Base-by-base conservation (phyloP, 805 yeast species). In the Candida andamanensis region DNA sequence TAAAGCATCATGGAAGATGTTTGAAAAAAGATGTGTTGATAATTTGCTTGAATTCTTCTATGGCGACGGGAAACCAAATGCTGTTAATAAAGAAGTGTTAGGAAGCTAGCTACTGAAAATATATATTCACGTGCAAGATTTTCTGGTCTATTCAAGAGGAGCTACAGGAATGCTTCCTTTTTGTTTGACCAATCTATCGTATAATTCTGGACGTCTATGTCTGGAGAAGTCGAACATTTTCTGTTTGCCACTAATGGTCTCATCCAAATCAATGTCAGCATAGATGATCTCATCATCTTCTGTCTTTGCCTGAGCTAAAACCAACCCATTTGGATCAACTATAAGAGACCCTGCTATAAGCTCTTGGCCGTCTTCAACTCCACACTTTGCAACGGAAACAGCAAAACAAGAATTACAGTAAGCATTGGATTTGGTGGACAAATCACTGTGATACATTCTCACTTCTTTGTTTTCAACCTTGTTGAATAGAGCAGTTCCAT, bases 151-250 rank as follows among this genome's bases (percentile, higher is more conserved):
- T 7, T 15, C 16, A 8, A 20, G 6, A 15, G 7, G 11, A 17
- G 10, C 17, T 15, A 33, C 19, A n/a, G 29, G 29, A 29, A 29
- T 22, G 4, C 58, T 20, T 46, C 46, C 32, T 55, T 64, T 33
- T 23, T 28, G 36, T 21, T 33, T 22, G 14, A 33, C 36, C 20
- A 33, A 33, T 22, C 31, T 27, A 3, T 28, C 31, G 26, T 28
- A 33, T 28, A 27, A 33, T 16, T 33, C 30, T 13, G 63, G 62
- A 24, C 64, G 55, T 41, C 66, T 50, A 30, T 60, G 65, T 42
- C 60, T 51, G 3, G 49, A 45, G 37, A 59, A 60, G 35, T 60
- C 60, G 45, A 59, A 60, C 58, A 56, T 56, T 35, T 52, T 56
- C 38, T 55, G 41, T 35, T 56, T 57, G 24, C 61, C 60, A 24